Base-by-base conservation (phyloP, 2,329 filamentous ascomycete genomes). In the Pseudocercospora crystallina region DNA sequence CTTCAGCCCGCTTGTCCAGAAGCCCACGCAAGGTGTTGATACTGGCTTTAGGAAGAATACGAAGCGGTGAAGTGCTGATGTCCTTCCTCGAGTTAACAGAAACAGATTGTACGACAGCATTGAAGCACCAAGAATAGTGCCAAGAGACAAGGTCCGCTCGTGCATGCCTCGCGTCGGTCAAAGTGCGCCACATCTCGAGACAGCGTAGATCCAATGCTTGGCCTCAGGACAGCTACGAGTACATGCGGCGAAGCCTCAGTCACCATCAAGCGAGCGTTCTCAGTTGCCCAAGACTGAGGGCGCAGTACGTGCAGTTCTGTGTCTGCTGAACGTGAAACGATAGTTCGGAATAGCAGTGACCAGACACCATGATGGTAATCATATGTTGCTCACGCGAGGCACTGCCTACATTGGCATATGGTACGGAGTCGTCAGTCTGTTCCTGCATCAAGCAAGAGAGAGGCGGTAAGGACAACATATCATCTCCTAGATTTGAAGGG, bases 331-430 rank as follows among this genome's bases (percentile, higher is more conserved):
- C 42, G 32, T 17, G n/a, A 34, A 51, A 46, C 38, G 32, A 26
- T 42, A 32, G 11, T 30, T 13, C 5, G 10, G n/a, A 33, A 15
- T 34, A 20, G 43, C 31, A 36, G 34, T 14, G 5, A 12, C 7
- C 34, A 36, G 31, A 17, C 34, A 36, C 34, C 44, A 41, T 44
- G 32, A 34, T 34, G 39, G 47, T 33, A 15, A 38, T 39, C 20
- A 26, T 7, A 26, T 26, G 31, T 20, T 43, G 20, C 30, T 39
- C 20, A 37, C 17, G 14, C 43, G 17, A 47, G 38, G 40, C 49
- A 51, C 49, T 47, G 49, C 43, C 49, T 47, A 32, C 37, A 40
- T 47, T 51, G 49, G 43, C 49, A 47, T 34, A 31, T 37, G n/a
- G 36, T 43, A 29, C 36, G 31, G 36, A 31, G 41, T 31, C 30